Evolutionary conservation across 306 rosid genomes (phyloP), one percentile per base, ranked within the genome.

Genomic region (Astragalus membranaceus): DNA sequence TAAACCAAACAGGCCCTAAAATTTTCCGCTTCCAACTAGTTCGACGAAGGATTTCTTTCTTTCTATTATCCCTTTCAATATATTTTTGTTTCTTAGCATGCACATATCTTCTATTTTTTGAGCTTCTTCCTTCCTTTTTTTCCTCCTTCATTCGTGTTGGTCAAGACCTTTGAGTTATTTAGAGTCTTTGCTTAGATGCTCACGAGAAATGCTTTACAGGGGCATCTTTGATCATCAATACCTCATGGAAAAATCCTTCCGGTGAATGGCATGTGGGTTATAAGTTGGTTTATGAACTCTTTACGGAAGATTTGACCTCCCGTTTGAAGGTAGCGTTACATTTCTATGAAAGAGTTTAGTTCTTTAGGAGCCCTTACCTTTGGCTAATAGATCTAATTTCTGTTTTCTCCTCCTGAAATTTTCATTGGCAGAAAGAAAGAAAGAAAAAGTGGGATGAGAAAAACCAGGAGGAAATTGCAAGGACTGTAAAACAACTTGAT

Each of bases 251-350:
- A 78, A 94, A 94, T 81, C 97, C 99, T 69, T 87, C 97, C 64
- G 97, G 99, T 61, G 97, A 91, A 78, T 94, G 99, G 99, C 97
- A 67, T 17, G 96, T 91, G 72, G 99, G 99, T 73, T 87, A 63
- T 83, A 94, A 88, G 81, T 78, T 88, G 73, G 85, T 88, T 46
- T 94, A 94, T 83, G 97, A 91, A 82, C 81, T 94, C 72, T 94
- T 94, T 58, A 94, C 97, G 0, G 81, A 75, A 26, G 80, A 79
- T 11, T 74, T 94, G 88, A 86, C 82, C 69, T 81, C 89, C 61
- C 96, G 99, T 41, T 81, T 94, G 87, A 94, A 94, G 97, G 99
- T 91, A 75, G 57, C 23, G 39, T 75, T 32, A 12, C 58, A 14
- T 49, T 79, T 66, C 47, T 64, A 41, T 64, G 74, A 65, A 81